These are phyloP conservation scores for Prunus mume DNA, from an alignment of 306 rosid genomes.

Conservation along the genomic window DNA sequence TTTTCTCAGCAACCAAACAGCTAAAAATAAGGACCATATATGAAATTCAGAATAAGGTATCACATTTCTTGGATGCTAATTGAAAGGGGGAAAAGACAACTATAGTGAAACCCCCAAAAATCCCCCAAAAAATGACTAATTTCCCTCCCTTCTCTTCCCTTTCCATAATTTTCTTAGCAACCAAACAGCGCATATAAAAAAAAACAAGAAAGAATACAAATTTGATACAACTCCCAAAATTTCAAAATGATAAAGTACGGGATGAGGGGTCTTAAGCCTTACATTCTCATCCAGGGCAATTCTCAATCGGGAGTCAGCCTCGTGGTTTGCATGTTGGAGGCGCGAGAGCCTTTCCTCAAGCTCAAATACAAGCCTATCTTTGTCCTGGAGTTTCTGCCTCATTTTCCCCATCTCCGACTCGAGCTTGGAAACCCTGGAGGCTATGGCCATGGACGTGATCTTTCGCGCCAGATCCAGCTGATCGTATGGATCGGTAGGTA, in stretches of 20 bases:
- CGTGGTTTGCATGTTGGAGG: slow-evolving; percentile 46
- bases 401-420: slow-evolving; percentile 59
- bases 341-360: slow-evolving; percentile 52
- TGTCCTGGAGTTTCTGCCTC: slow-evolving; percentile 56
- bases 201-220: not conserved
- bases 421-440: slow-evolving; percentile 74
- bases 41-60: not conserved
- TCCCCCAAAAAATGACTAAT: not conserved
- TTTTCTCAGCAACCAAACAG: slow-evolving; percentile 5
- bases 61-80: not conserved
- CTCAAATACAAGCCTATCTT: slow-evolving; percentile 50
- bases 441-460: slow-evolving; percentile 91
- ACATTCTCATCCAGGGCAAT: slow-evolving; percentile 63
- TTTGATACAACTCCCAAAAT: not conserved
- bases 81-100: not conserved
- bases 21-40: not conserved
- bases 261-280: not conserved
- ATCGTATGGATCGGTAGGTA: slow-evolving; percentile 82
- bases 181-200: too few relatives aligned
- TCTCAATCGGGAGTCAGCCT: slow-evolving; percentile 54
- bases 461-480: slow-evolving; percentile 95
- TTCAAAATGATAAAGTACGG: not conserved
- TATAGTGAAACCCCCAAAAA: not conserved
- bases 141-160: not conserved
- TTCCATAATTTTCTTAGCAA: not conserved